Evolutionary conservation across 345 rosid species (phyloP).

Genomic region (Brassica juncea): DNA sequence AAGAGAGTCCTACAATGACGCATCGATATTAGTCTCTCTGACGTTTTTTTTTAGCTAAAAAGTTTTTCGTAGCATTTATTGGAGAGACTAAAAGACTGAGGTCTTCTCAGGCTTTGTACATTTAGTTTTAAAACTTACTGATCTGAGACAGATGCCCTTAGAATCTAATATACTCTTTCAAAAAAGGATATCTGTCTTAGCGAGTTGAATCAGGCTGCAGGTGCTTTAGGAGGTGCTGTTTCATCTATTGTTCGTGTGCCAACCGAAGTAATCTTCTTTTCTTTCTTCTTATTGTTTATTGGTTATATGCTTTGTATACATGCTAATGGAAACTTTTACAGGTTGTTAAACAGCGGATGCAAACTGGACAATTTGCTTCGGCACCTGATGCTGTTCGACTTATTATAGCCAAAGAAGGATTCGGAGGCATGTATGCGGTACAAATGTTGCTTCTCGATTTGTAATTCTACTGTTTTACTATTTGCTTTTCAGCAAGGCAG

Average conservation of each 20-base stretch:
- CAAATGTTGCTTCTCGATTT: constrained; percentile 26
- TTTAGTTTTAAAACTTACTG: constrained; percentile 2
- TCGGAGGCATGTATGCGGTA: constrained; percentile 76
- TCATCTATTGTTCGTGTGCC: constrained; percentile 79
- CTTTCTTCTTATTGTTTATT: constrained; percentile 11
- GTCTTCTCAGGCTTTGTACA: constrained; percentile 19
- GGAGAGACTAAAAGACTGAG: not conserved
- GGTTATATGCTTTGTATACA: not conserved
- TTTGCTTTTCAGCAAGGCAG: not conserved
- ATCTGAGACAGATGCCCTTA: constrained; percentile 9
- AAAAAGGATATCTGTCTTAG: constrained; percentile 21
- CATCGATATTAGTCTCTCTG: not conserved
- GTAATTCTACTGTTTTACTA: constrained; percentile 10
- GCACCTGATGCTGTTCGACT: constrained; percentile 68
- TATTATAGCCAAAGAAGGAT: constrained; percentile 60
- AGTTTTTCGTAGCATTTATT: not conserved
- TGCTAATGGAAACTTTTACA: constrained; percentile 32
- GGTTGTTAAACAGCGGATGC: constrained; percentile 83
- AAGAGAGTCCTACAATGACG: not conserved
- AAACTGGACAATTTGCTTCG: constrained; percentile 70
- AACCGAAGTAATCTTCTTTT: constrained; percentile 53
- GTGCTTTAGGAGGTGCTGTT: constrained; percentile 77
- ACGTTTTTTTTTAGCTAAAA: not conserved
- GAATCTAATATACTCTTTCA: not conserved
- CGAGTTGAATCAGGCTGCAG: constrained; percentile 66